Conservation (phyloP, 768 basidiomycete species). For the Tylopilus sp. region DNA sequence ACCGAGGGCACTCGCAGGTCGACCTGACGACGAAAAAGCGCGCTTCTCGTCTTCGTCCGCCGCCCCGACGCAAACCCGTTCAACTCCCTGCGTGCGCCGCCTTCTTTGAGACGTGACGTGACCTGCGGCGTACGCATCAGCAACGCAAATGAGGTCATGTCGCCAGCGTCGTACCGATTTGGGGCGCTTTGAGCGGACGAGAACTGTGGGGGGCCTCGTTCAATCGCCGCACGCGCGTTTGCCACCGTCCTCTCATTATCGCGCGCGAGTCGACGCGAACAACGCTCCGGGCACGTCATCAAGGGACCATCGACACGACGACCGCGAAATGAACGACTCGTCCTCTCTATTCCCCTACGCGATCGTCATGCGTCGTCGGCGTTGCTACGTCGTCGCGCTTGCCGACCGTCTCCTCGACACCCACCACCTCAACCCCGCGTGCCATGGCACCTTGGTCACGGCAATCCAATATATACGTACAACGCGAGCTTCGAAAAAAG, state of each 20-base stretch:
- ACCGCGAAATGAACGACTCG: not conserved
- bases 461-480: constrained; percentile 11
- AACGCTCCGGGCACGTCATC: too few relatives aligned
- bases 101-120: not conserved
- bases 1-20: too few relatives aligned
- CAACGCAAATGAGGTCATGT: constrained; percentile 6
- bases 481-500: not conserved
- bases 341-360: constrained; percentile 8
- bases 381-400: not conserved
- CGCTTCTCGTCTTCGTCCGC: too few relatives aligned
- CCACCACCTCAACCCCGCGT: not conserved
- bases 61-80: constrained; percentile 10
- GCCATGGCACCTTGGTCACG: constrained; percentile 4
- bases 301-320: too few relatives aligned
- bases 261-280: too few relatives aligned
- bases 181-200: not conserved
- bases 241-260: not conserved
- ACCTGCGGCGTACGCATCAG: too few relatives aligned
- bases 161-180: not conserved
- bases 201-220: not conserved
- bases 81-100: not conserved
- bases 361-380: not conserved
- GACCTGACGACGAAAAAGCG: too few relatives aligned
- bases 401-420: not conserved
- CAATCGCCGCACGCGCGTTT: not conserved